Conservation (phyloP, 495 filamentous ascomycete genomes). For the Aspergillus steynii region DNA sequence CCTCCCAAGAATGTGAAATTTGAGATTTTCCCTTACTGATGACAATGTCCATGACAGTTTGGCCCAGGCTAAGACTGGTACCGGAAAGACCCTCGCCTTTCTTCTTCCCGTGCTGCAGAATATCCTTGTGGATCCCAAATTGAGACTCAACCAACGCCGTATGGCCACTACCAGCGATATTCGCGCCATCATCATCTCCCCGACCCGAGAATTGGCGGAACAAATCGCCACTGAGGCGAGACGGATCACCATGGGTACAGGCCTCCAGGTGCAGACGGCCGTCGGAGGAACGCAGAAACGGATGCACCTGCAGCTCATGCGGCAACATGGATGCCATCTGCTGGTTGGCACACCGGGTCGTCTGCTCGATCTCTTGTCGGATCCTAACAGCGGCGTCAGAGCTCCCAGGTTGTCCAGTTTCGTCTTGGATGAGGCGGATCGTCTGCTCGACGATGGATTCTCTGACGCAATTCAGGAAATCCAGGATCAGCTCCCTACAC, state of each 20-base stretch:
- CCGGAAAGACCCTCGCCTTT: conserved; percentile 85
- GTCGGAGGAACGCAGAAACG: conserved; percentile 85
- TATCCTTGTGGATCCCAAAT: conserved; percentile 60
- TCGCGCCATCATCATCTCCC: conserved; percentile 86
- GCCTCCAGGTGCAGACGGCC: conserved; percentile 76
- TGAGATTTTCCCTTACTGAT: neutral
- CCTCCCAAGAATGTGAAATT: neutral
- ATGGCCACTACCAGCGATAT: conserved; percentile 61
- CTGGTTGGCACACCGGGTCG: conserved; percentile 91
- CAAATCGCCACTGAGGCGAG: conserved; percentile 85
- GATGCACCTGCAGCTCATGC: conserved; percentile 60
- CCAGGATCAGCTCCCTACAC: conserved; percentile 62
- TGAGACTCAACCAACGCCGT: conserved; percentile 26
- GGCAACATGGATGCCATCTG: conserved; percentile 77
- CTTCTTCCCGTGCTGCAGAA: conserved; percentile 74
- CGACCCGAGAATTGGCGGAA: conserved; percentile 91
- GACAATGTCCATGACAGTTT: conserved; percentile 56
- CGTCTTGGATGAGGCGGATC: conserved; percentile 93
- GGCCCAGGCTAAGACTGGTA: conserved; percentile 85
- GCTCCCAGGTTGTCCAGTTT: conserved; percentile 75
- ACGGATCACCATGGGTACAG: conserved; percentile 66
- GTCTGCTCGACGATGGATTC: conserved; percentile 89
- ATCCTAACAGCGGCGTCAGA: conserved; percentile 60
- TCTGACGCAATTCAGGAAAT: conserved; percentile 74
- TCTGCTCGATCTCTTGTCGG: conserved; percentile 78